Percentiles rank a stretch among this genome's conserved stretches.
Evolutionary conservation across 164 flowering plant genomes (phyloP).

Genomic region (Hamamelis virginiana): DNA sequence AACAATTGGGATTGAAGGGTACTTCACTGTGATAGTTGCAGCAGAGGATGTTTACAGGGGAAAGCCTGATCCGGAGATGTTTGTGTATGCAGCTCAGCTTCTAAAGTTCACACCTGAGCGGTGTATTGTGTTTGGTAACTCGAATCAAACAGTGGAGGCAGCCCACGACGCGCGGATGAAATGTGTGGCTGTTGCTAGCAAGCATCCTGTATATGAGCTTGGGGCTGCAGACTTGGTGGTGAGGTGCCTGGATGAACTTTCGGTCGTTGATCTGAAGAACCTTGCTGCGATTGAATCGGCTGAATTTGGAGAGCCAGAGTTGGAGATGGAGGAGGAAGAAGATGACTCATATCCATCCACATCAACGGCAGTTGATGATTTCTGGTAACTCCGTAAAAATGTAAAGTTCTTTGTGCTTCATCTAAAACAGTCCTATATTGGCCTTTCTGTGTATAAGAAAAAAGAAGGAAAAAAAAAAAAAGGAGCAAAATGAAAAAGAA

Average conservation of each 20-base stretch:
- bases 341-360: conserved; percentile 38
- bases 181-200: conserved; percentile 95
- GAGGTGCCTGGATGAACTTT: conserved; percentile 74
- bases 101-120: conserved; percentile 81
- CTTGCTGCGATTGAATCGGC: conserved; percentile 68
- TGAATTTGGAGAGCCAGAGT: conserved; percentile 76
- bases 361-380: conserved; percentile 40
- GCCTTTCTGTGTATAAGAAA: conserved; percentile 24
- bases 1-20: conserved; percentile 59
- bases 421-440: conserved; percentile 14
- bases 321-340: conserved; percentile 74
- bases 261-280: conserved; percentile 89
- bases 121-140: conserved; percentile 95
- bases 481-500: not conserved
- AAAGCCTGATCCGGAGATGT: conserved; percentile 99
- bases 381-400: conserved; percentile 41
- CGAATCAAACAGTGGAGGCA: conserved; percentile 89
- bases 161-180: conserved; percentile 96
- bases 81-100: conserved; percentile 79
- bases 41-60: conserved; percentile 96
- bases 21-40: conserved; percentile 69
- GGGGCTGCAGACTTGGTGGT: conserved; percentile 97
- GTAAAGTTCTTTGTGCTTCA: conserved; percentile 31
- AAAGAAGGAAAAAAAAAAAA: not conserved
- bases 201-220: conserved; percentile 90